Base-by-base conservation (phyloP, 345 rosid species). In the Orychophragmus violaceus region DNA sequence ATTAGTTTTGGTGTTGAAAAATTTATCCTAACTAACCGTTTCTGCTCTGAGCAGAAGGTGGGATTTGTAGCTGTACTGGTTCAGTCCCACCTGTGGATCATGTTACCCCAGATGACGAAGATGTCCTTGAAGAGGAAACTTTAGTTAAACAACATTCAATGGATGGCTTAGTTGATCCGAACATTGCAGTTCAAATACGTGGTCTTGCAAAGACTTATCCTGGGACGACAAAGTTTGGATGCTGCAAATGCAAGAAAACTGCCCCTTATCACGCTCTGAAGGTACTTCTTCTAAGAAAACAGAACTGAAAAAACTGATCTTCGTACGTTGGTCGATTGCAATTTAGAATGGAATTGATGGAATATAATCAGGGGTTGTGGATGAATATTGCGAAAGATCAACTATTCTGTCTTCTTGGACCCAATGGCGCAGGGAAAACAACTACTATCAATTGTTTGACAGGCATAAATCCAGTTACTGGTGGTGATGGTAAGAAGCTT, bases 341-440 rank as follows among this genome's bases (percentile, higher is more conserved):
- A 14, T 11, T 29, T 61, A 29, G 17, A 3, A 29, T 30, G 33
- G 22, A 58, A 59, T 50, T 59, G 45, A 13, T 45, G 10, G 37
- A 59, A 41, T 67, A 4, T 25, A 29, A 29, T 67, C 51, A 89
- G 98, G 95, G 87, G 5, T 66, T 92, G 64, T 89, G 96, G 89
- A 75, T 89, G 76, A 92, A 89, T 66, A 81, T 85, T 59, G 79
- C 90, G 17, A 84, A 84, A 76, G 87, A 92, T 80, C 92, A 89
- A 61, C 69, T 89, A 21, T 92, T 92, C 72, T 92, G 96, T 82
- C 90, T 92, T 62, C 96, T 87, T 66, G 98, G 98, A 64, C 98
- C 91, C 69, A 92, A 89, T 48, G 93, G 98, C 56, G 93, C 95
- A 64, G 98, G 98, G 73, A 92, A 92, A 80, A 92, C 96, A 64